Conservation (phyloP, 108 stramenopile genomes). For the Cyclotella kingstonii region DNA sequence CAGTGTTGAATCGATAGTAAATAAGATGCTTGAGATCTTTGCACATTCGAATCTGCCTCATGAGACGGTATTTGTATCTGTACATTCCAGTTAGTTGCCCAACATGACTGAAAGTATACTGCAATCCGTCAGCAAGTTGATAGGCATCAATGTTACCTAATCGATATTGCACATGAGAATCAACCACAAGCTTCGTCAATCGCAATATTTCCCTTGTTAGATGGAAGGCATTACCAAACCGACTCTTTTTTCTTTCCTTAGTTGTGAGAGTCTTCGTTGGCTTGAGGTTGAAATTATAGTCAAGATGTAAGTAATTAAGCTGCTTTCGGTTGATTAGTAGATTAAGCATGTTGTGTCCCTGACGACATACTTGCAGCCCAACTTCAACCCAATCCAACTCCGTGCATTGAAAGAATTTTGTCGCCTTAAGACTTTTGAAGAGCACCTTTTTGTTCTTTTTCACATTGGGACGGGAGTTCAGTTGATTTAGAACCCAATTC, state of each 20-base stretch:
- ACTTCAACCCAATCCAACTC: conserved; percentile 99
- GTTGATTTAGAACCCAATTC: conserved; percentile 95
- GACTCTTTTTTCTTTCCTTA: conserved; percentile 98
- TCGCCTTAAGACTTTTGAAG: conserved; percentile 96
- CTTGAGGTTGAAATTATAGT: conserved; percentile 99
- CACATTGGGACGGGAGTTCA: conserved; percentile 88
- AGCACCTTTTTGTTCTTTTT: conserved; percentile 90
- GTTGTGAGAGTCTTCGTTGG: conserved; percentile 99
- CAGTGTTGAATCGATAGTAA: conserved; percentile 99
- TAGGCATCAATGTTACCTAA: conserved; percentile 98
- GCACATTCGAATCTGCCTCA: conserved; percentile 98
- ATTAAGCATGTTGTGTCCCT: conserved; percentile 99
- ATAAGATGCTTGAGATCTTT: conserved; percentile 99
- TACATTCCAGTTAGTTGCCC: conserved; percentile 99
- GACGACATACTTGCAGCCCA: conserved; percentile 96
- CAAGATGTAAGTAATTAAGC: conserved; percentile 98
- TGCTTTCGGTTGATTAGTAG: conserved; percentile 97
- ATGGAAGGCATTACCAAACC: conserved; percentile 97
- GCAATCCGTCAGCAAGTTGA: conserved; percentile 98
- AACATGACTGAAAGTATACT: conserved; percentile 99
- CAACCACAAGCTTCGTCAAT: conserved; percentile 97
- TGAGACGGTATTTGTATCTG: conserved; percentile 98
- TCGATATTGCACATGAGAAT: conserved; percentile 98
- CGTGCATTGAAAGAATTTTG: conserved; percentile 99
- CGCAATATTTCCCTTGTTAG: conserved; percentile 97